Evolutionary conservation across 2,329 filamentous ascomycete genomes (phyloP).

Genomic region (Beauveria medogensis): DNA sequence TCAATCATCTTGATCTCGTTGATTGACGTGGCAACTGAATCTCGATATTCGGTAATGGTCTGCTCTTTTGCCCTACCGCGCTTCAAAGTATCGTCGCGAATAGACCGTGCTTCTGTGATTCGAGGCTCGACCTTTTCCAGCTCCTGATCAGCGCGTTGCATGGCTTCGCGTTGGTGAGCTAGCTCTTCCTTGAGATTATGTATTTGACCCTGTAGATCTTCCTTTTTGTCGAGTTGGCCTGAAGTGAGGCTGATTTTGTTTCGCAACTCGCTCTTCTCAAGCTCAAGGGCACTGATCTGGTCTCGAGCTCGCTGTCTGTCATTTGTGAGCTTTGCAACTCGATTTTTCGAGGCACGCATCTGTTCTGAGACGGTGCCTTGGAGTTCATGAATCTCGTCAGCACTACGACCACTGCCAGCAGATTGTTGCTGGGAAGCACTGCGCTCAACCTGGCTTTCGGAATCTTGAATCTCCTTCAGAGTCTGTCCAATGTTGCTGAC

Average conservation of each 20-base stretch:
- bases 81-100: slow-evolving; percentile 67
- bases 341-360: slow-evolving; percentile 53
- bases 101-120: slow-evolving; percentile 65
- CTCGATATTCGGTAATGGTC: slow-evolving; percentile 61
- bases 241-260: slow-evolving; percentile 63
- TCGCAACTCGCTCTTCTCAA: slow-evolving; percentile 66
- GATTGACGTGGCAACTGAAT: slow-evolving; percentile 63
- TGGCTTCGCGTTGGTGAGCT: slow-evolving; percentile 57
- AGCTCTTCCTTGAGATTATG: slow-evolving; percentile 64
- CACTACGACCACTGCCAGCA: slow-evolving; percentile 55
- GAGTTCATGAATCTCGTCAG: slow-evolving; percentile 78
- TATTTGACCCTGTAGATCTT: slow-evolving; percentile 60
- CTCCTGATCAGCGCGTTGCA: slow-evolving; percentile 63
- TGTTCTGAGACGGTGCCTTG: slow-evolving; percentile 61
- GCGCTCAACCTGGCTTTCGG: slow-evolving; percentile 65
- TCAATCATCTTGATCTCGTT: slow-evolving; percentile 70
- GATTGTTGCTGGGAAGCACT: slow-evolving; percentile 69
- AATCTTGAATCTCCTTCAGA: slow-evolving; percentile 60
- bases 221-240: slow-evolving; percentile 76
- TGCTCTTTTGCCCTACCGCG: slow-evolving; percentile 66
- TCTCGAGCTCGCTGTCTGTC: slow-evolving; percentile 67
- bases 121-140: slow-evolving; percentile 67
- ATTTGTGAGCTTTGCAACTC: slow-evolving; percentile 54
- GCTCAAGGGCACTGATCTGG: slow-evolving; percentile 61
- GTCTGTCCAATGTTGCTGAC: slow-evolving; percentile 69